phyloP scores from a whole-genome alignment of 306 rosid genomes.

The Corylus heterophylla region DNA sequence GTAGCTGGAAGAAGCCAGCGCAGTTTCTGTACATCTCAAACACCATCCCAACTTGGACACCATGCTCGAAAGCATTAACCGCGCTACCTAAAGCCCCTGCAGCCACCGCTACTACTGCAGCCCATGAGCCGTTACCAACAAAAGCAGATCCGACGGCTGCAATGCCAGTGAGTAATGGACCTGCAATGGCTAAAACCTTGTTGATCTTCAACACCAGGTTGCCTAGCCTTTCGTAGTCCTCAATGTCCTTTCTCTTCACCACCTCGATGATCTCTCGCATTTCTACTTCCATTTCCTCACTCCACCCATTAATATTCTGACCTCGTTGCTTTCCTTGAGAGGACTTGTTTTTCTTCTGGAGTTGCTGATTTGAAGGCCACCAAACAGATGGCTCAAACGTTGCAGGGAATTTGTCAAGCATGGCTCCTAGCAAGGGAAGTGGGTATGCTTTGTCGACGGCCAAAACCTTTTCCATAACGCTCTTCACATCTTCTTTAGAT shows the following conservation, averaged over 20 bases:
- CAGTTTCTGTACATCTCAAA: constrained; percentile 64
- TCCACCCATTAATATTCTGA: constrained; percentile 53
- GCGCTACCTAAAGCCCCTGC: constrained; percentile 59
- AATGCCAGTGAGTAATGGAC: constrained; percentile 75
- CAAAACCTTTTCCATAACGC: constrained; percentile 51
- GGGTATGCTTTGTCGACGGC: constrained; percentile 78
- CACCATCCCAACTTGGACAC: constrained; percentile 75
- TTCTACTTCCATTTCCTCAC: constrained; percentile 48
- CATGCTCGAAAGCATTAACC: constrained; percentile 59
- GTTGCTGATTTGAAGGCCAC: constrained; percentile 57
- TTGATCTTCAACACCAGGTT: constrained; percentile 53
- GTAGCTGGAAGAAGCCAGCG: constrained; percentile 49
- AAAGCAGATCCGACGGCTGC: constrained; percentile 59
- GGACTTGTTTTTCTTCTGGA: not conserved
- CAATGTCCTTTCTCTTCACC: constrained; percentile 52
- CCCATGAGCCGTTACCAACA: constrained; percentile 37
- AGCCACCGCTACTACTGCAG: constrained; percentile 36
- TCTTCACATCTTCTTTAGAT: constrained; percentile 45
- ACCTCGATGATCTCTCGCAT: constrained; percentile 58
- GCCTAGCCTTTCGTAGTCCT: constrained; percentile 72
- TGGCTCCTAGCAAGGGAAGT: constrained; percentile 68
- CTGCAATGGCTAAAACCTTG: constrained; percentile 59
- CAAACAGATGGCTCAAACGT: constrained; percentile 64
- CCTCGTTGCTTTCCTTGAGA: not conserved
- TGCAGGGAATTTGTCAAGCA: constrained; percentile 72